Evolutionary conservation across 2,329 filamentous ascomycete genomes (phyloP), one percentile per base, ranked within the genome.

Genomic region (Colletotrichum simmondsii): DNA sequence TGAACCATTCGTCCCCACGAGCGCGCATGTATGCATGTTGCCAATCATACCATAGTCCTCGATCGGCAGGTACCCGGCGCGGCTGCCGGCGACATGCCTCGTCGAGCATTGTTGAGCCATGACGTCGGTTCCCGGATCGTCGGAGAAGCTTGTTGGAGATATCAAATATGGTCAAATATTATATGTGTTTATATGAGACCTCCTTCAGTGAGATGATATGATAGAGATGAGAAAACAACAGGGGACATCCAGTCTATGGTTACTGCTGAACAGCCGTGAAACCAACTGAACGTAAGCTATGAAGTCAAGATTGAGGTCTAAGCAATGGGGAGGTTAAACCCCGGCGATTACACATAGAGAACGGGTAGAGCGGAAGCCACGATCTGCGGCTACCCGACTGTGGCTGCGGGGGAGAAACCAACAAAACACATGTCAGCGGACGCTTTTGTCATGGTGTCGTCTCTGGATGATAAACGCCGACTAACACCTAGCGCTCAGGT

Each of bases 1-100:
- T 75, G 92, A 92, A 28, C 93, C 93, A 77, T 93, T 91, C 78
- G 93, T 93, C 75, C 92, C 92, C 26, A 94, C 88, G n/a, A 94
- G 84, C 16, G 93, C 92, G 83, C 92, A 94, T 1, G 93, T 95
- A 77, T 92, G 89, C 92, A 95, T 94, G 78, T 95, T 94, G 28
- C 93, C 93, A 77, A 95, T 94, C 81, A 95, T 88, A 68, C 93
- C 93, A 86, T 95, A 95, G 81, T 95, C 90, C 79, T 95, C 93
- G 75, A 94, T 93, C 59, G 88, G 88, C 32, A 90, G 84, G 76
- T 90, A 90, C 37, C 88, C 88, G 14, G 81, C 83, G 63, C 80
- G 78, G 79, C 83, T 60, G 78, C 74, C 72, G 49, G 75, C 65
- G 26, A 71, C 30, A 63, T 81, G 77, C 16, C 75, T 79, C 53